These are phyloP conservation scores for Phytopythium kandeliae DNA, from an alignment of 352 stramenopile genomes.

Conservation along the genomic window DNA sequence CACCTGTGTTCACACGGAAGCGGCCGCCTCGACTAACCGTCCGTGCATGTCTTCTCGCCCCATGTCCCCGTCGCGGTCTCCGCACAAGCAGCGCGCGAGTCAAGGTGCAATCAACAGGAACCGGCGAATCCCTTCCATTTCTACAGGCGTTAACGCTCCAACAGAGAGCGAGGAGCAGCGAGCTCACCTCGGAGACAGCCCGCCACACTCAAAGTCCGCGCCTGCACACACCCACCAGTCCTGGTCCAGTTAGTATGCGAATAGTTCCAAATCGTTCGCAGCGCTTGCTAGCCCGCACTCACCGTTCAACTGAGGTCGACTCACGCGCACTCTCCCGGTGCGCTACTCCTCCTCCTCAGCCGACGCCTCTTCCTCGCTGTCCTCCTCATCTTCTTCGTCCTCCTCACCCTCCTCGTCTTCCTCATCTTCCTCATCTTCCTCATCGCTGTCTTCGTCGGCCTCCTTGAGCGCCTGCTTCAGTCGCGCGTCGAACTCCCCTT, in stretches of 20 bases:
- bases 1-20: background rate
- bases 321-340: background rate
- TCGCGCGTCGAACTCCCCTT: conserved; percentile 47
- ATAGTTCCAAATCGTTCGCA: no score
- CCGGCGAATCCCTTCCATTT: background rate
- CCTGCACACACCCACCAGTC: background rate
- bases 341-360: conserved; percentile 16
- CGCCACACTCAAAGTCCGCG: no score
- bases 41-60: background rate
- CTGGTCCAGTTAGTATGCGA: background rate
- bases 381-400: conserved; percentile 18
- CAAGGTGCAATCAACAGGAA: background rate
- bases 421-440: conserved; percentile 17
- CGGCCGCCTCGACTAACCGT: background rate
- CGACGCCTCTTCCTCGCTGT: conserved; percentile 15
- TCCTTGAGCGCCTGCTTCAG: conserved; percentile 50
- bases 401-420: conserved; percentile 21
- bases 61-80: background rate
- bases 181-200: background rate
- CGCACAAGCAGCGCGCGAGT: background rate
- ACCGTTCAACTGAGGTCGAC: background rate
- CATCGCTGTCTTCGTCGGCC: conserved; percentile 23
- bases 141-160: no score
- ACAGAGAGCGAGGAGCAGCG: background rate
- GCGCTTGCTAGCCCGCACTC: background rate